These are phyloP conservation scores for Rhamnella rubrinervis DNA, from an alignment of 331 rosid species.

Conservation along the genomic window DNA sequence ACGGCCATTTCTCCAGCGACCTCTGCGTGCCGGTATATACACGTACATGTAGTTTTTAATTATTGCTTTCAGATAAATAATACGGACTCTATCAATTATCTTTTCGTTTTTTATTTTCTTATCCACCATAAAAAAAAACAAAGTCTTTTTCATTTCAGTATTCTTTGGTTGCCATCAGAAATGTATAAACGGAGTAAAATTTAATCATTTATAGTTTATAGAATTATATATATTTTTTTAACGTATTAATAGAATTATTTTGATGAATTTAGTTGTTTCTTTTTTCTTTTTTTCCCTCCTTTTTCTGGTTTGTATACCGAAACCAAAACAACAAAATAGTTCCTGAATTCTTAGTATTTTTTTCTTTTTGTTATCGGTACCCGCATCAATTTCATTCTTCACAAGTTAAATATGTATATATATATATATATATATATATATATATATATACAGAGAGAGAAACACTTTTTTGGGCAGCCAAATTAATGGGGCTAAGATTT, in stretches of 20 bases:
- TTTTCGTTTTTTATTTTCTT: background rate
- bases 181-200: background rate
- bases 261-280: background rate
- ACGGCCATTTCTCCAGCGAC: constrained; percentile 60
- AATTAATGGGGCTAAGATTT: constrained; percentile 9
- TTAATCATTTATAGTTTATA: background rate
- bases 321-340: constrained; percentile 5
- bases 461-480: background rate
- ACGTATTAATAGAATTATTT: too few relatives aligned
- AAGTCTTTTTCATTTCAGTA: too few relatives aligned
- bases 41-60: background rate
- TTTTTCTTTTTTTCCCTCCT: constrained; percentile 4
- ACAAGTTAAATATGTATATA: too few relatives aligned
- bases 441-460: too few relatives aligned
- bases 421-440: too few relatives aligned
- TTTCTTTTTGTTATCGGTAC: background rate
- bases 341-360: background rate
- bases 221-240: too few relatives aligned
- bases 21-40: constrained; percentile 80
- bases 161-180: too few relatives aligned
- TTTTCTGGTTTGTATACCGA: background rate
- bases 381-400: background rate
- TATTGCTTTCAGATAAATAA: background rate
- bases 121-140: too few relatives aligned
- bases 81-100: background rate